phyloP scores from a whole-genome alignment of 2,329 filamentous ascomycete species.

The Claviceps arundinis region DNA sequence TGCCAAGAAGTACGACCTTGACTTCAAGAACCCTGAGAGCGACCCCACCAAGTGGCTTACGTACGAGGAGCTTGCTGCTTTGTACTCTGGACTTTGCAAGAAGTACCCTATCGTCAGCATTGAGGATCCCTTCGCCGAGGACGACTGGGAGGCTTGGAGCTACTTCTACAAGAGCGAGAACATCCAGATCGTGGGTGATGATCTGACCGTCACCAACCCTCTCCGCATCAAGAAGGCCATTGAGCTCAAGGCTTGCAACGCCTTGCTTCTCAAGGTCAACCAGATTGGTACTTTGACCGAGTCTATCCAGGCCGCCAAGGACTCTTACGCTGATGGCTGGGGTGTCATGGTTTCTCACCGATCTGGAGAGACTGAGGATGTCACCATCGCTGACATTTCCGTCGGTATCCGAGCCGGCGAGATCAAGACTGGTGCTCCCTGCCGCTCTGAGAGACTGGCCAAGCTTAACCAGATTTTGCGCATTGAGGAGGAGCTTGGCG shows the following conservation, averaged over 20 bases:
- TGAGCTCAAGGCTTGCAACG: conserved; percentile 97
- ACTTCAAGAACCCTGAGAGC: conserved; percentile 99
- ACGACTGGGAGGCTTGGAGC: conserved; percentile 99
- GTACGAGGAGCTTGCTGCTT: conserved; percentile 88
- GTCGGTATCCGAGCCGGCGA: conserved; percentile 93
- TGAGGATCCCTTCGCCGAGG: conserved; percentile 98
- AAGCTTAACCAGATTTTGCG: conserved; percentile 99
- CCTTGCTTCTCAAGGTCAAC: conserved; percentile 98
- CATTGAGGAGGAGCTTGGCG: conserved; percentile 97
- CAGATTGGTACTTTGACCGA: conserved; percentile 98
- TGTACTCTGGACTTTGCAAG: conserved; percentile 76
- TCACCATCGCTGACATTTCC: conserved; percentile 96
- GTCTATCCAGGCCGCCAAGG: conserved; percentile 98
- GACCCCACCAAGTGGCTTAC: conserved; percentile 96
- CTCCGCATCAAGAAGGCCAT: conserved; percentile 99
- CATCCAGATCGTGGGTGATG: conserved; percentile 97
- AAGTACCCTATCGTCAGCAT: conserved; percentile 99
- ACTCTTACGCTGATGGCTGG: conserved; percentile 91
- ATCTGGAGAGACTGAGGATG: conserved; percentile 98
- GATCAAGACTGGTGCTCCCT: conserved; percentile 98
- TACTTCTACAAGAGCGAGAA: conserved; percentile 99
- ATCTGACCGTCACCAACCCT: conserved; percentile 98
- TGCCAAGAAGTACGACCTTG: conserved; percentile 98
- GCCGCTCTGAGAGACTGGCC: conserved; percentile 92
- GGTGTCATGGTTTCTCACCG: conserved; percentile 99